Evolutionary conservation across 1,139 yeast genomes (phyloP).

Genomic region (Taphrina flavorubra): DNA sequence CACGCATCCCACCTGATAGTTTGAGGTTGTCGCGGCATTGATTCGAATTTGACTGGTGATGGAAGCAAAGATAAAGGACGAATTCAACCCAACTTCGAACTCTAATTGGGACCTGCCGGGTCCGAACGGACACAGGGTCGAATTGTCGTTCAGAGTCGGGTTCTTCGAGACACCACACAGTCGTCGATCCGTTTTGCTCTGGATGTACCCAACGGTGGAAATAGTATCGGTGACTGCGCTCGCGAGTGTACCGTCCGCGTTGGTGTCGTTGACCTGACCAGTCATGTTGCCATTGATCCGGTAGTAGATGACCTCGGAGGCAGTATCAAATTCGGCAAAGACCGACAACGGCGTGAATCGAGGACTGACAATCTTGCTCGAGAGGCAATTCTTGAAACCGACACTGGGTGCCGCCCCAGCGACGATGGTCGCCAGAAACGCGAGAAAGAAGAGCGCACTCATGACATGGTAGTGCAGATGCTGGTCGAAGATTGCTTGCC

Average conservation of each 20-base stretch:
- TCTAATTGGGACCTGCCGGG: constrained; percentile 24
- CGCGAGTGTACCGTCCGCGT: constrained; percentile 35
- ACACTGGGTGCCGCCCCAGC: constrained; percentile 13
- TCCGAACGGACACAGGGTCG: constrained; percentile 32
- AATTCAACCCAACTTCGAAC: constrained; percentile 22
- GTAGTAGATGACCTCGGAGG: constrained; percentile 6
- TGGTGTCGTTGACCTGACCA: constrained; percentile 30
- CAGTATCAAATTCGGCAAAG: constrained; percentile 16
- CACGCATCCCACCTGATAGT: constrained; percentile 35
- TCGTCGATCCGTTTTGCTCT: constrained; percentile 22
- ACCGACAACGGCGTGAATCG: constrained; percentile 29
- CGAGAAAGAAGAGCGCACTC: neutral
- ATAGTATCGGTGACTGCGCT: constrained; percentile 37
- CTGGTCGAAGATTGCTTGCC: too few species aligned
- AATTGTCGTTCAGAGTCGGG: neutral
- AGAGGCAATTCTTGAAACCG: constrained; percentile 31
- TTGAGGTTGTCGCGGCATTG: constrained; percentile 24
- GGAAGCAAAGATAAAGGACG: constrained; percentile 28
- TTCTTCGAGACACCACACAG: constrained; percentile 25
- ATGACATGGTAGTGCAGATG: neutral
- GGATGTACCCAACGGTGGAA: constrained; percentile 25
- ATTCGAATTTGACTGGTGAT: constrained; percentile 32
- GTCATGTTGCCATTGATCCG: constrained; percentile 31
- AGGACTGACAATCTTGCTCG: constrained; percentile 7
- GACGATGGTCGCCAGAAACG: neutral